phyloP scores from a whole-genome alignment of 2,329 filamentous ascomycete genomes.

The Trichoderma sp. region DNA sequence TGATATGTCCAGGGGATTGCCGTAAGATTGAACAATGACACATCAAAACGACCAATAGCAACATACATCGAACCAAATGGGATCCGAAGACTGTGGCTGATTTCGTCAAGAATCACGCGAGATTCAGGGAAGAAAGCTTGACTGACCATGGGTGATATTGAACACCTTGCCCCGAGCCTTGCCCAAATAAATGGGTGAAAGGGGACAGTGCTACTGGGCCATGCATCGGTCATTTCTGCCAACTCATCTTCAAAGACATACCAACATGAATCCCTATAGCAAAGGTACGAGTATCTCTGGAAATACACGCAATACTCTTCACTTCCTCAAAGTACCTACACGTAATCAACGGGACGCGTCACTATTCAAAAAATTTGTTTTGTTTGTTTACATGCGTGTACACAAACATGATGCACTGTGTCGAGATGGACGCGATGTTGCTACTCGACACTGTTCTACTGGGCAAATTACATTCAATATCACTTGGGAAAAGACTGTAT shows the following conservation, averaged over 20 bases:
- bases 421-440: background rate
- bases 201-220: background rate
- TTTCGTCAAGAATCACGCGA: background rate
- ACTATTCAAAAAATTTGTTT: background rate
- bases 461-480: background rate
- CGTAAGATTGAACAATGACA: background rate
- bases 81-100: background rate
- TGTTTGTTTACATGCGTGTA: background rate
- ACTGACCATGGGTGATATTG: background rate
- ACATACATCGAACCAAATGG: background rate
- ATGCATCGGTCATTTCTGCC: background rate
- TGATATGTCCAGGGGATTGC: background rate
- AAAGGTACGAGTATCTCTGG: background rate
- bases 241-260: background rate
- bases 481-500: background rate
- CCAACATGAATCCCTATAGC: background rate
- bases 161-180: background rate
- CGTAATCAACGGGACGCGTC: background rate
- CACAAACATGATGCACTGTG: background rate
- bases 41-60: background rate
- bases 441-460: background rate
- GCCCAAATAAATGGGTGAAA: background rate
- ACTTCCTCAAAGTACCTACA: no score
- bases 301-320: background rate
- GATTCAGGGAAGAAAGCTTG: background rate